These are phyloP conservation scores for Solanum sparsipilum DNA, from an alignment of 257 asterid species.

Conservation along the genomic window DNA sequence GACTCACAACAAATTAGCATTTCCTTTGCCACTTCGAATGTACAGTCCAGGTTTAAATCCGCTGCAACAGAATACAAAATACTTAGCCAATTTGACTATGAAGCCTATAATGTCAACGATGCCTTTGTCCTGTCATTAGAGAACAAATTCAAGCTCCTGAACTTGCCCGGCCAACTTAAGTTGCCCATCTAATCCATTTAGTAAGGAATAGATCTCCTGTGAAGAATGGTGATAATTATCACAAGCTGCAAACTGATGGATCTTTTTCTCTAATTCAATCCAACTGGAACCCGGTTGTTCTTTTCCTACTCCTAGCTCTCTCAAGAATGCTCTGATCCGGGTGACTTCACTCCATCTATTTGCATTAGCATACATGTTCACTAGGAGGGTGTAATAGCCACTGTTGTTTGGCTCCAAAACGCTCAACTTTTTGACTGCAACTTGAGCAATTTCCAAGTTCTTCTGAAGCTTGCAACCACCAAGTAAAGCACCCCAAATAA, in stretches of 20 bases:
- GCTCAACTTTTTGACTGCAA: slow-evolving; percentile 44
- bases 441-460: slow-evolving; percentile 52
- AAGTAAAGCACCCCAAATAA: slow-evolving; percentile 69
- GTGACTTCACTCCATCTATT: slow-evolving; percentile 61
- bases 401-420: slow-evolving; percentile 54
- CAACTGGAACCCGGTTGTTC: slow-evolving; percentile 59
- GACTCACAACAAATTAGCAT: not conserved
- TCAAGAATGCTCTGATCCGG: slow-evolving; percentile 42
- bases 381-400: slow-evolving; percentile 48
- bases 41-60: not conserved
- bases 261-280: slow-evolving; percentile 49
- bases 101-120: not conserved
- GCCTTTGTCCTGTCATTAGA: not conserved
- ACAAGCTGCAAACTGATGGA: slow-evolving; percentile 63
- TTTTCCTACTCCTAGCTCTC: slow-evolving; percentile 53
- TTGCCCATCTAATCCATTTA: slow-evolving; percentile 42
- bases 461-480: slow-evolving; percentile 69
- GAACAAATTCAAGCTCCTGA: slow-evolving; percentile 9
- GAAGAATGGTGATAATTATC: slow-evolving; percentile 39
- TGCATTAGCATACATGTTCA: slow-evolving; percentile 63
- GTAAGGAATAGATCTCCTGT: slow-evolving; percentile 24
- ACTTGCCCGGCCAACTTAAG: slow-evolving; percentile 30
- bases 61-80: not conserved
- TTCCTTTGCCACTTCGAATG: not conserved
- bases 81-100: not conserved